Evolutionary conservation across 306 rosid genomes (phyloP), one percentile per base, ranked within the genome.

Genomic region (Psophocarpus tetragonolobus): DNA sequence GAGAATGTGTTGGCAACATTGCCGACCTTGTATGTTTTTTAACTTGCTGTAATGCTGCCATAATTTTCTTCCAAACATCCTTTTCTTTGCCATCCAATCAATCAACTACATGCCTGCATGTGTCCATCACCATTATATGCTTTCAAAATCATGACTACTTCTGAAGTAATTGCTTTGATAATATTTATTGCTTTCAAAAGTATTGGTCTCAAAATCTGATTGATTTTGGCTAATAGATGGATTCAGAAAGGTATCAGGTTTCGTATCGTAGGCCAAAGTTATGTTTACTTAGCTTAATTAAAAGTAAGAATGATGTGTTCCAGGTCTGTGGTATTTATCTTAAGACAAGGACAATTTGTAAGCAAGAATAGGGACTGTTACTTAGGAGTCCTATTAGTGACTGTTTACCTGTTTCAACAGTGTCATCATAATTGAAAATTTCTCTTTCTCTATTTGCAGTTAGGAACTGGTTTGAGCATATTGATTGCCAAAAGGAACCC

Each of bases 391-490:
- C 20, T 30, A 47, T 62, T 13, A 66, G 48, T 32, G 48, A 13
- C n/a, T 67, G 74, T 54, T 54, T 51, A 10, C 48, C 60, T 18
- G 47, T 56, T 39, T 56, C 32, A 57, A 61, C 45, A 17, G n/a
- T n/a, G n/a, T n/a, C n/a, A n/a, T n/a, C n/a, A n/a, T n/a, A n/a
- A n/a, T n/a, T n/a, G n/a, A n/a, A n/a, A n/a, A n/a, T n/a, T n/a
- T 78, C 77, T 80, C 76, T 41, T 80, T n/a, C 79, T 38, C 77
- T 51, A 79, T 79, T 50, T 88, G 91, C 91, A 96, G 98, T 86
- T 92, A 75, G 99, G 99, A 85, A 96, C 99, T 83, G 96, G 99
- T 63, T 81, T 96, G 76, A 96, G 99, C 90, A 89, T 96, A 78
- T 30, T 86, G 48, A 87, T 96, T 66, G 86, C 99, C 26, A 91